Percentiles rank a stretch among this genome's conserved stretches.
These are phyloP conservation scores for Coniella vitis DNA, from an alignment of 2,329 filamentous ascomycete species.

Conservation along the genomic window DNA sequence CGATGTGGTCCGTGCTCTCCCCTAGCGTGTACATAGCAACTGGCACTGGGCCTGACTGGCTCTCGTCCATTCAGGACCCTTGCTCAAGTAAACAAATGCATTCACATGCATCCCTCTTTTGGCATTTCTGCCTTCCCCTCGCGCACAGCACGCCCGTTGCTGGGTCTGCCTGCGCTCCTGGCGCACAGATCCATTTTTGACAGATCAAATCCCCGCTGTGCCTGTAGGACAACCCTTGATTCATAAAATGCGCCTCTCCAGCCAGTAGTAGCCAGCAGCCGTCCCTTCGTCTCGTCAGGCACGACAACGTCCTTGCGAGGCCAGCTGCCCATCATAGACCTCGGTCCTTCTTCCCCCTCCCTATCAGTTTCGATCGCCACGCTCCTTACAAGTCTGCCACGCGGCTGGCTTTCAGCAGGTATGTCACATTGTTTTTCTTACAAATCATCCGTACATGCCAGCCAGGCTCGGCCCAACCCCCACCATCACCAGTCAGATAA, in stretches of 20 bases:
- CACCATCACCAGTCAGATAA: neutral
- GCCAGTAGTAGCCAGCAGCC: too few species aligned
- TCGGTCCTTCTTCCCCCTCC: neutral
- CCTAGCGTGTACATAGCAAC: too few species aligned
- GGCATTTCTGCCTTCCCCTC: constrained; percentile 1
- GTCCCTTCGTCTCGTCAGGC: too few species aligned
- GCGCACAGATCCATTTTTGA: too few species aligned
- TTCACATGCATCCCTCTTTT: neutral
- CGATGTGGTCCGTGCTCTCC: constrained; percentile 10
- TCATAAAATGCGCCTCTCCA: too few species aligned
- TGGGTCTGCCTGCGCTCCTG: neutral
- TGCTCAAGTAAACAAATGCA: constrained; percentile 2
- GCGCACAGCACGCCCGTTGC: neutral
- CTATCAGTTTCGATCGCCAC: neutral
- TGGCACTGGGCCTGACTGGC: too few species aligned
- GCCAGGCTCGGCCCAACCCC: neutral
- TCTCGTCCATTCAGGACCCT: neutral
- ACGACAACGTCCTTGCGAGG: neutral
- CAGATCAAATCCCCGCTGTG: neutral
- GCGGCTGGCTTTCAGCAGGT: neutral
- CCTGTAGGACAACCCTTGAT: neutral
- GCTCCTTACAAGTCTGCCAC: constrained; percentile 1
- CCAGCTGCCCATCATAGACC: neutral
- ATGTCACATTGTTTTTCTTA: constrained; percentile 2
- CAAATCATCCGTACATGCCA: neutral